These are phyloP conservation scores for Gossypioides kirkii DNA, from an alignment of 345 rosid genomes.

Conservation along the genomic window DNA sequence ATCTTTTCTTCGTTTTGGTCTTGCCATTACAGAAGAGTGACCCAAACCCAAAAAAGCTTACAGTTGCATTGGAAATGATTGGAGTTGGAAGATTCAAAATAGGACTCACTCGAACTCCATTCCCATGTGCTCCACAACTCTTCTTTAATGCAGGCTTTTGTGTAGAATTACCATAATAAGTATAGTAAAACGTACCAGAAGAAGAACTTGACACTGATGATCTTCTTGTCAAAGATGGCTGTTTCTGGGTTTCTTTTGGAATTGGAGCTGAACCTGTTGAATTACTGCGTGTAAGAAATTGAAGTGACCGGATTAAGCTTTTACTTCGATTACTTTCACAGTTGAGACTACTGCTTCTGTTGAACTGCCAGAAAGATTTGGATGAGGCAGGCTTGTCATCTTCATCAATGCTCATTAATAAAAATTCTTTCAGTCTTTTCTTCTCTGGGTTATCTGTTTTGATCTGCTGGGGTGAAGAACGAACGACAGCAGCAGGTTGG, in stretches of 20 bases:
- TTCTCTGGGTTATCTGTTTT: constrained; percentile 31
- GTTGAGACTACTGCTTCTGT: constrained; percentile 78
- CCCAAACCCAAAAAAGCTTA: constrained; percentile 58
- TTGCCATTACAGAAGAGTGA: constrained; percentile 73
- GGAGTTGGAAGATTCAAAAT: constrained; percentile 69
- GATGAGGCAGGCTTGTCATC: constrained; percentile 32
- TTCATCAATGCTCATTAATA: constrained; percentile 38
- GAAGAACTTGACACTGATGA: constrained; percentile 33
- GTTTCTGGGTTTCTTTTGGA: constrained; percentile 42
- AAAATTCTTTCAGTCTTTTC: constrained; percentile 73
- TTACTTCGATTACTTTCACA: constrained; percentile 49
- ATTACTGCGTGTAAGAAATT: constrained; percentile 74
- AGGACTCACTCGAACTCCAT: constrained; percentile 62
- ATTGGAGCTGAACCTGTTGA: constrained; percentile 75
- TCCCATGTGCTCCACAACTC: constrained; percentile 44
- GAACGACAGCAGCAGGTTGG: neutral
- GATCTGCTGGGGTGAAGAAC: constrained; percentile 12
- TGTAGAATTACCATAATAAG: constrained; percentile 24
- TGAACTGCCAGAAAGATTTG: constrained; percentile 69
- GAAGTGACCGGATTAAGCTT: constrained; percentile 57
- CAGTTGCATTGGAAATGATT: constrained; percentile 60
- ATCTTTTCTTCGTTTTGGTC: constrained; percentile 56
- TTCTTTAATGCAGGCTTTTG: constrained; percentile 50
- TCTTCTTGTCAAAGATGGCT: constrained; percentile 43
- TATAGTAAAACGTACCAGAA: constrained; percentile 29